Percentiles rank a stretch among this genome's conserved stretches.
phyloP scores from a whole-genome alignment of 1,284 basidiomycete species.

The Wolfiporia cocos region DNA sequence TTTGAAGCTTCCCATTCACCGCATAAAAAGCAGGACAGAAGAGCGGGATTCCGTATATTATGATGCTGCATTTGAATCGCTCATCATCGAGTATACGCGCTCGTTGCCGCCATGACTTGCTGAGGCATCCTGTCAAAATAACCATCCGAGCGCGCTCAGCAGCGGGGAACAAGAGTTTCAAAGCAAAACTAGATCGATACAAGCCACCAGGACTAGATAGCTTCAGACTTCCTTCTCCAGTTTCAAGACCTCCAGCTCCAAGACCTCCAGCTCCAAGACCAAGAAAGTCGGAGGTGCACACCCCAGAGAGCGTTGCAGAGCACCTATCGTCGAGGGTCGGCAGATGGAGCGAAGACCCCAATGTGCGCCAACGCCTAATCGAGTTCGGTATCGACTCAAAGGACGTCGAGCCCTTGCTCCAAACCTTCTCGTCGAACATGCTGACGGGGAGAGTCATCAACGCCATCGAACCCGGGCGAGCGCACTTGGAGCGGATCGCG shows the following conservation, averaged over 20 bases:
- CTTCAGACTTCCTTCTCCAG: too few relatives aligned
- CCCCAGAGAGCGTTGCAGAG: constrained; percentile 7
- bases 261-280: background rate
- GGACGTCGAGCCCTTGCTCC: constrained; percentile 31
- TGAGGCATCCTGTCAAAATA: background rate
- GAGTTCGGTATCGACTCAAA: constrained; percentile 36
- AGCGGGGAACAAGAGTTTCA: background rate
- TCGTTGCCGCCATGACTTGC: constrained; percentile 10
- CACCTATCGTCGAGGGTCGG: constrained; percentile 15
- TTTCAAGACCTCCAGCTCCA: too few relatives aligned
- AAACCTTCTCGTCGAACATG: constrained; percentile 30
- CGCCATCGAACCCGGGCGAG: constrained; percentile 30
- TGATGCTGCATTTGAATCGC: too few relatives aligned
- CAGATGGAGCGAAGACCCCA: constrained; percentile 24
- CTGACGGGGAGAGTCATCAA: constrained; percentile 27
- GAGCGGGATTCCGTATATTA: too few relatives aligned
- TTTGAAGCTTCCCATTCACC: too few relatives aligned
- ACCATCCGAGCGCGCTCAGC: constrained; percentile 2
- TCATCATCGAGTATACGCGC: constrained; percentile 3
- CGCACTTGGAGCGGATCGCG: constrained; percentile 22
- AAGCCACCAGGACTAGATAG: too few relatives aligned
- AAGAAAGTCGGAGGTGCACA: background rate
- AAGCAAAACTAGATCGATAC: too few relatives aligned
- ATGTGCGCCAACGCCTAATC: constrained; percentile 28
- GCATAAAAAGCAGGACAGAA: too few relatives aligned